Percentiles rank a stretch among this genome's conserved stretches.
These are phyloP conservation scores for Pyrenochaeta sp. DNA, from an alignment of 2,329 filamentous ascomycete genomes.

Conservation along the genomic window DNA sequence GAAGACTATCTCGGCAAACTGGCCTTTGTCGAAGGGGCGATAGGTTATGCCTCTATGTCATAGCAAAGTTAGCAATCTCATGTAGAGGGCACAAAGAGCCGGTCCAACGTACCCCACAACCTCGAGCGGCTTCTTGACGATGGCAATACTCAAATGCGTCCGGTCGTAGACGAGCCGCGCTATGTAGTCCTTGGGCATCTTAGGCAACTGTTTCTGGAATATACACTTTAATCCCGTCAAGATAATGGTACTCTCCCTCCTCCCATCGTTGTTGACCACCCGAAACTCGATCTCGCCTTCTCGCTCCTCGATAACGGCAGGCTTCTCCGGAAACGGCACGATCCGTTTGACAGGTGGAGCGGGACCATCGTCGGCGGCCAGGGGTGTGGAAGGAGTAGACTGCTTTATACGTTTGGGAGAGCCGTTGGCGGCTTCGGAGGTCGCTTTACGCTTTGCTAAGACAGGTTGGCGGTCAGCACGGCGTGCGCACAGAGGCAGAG, in stretches of 20 bases:
- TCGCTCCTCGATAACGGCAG: constrained; percentile 91
- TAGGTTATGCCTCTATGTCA: constrained; percentile 86
- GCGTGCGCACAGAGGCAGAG: constrained; percentile 19
- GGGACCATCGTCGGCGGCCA: constrained; percentile 40
- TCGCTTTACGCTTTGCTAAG: constrained; percentile 75
- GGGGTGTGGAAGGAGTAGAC: constrained; percentile 44
- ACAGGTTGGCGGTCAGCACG: constrained; percentile 22
- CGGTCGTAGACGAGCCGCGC: constrained; percentile 96
- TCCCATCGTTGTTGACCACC: constrained; percentile 95
- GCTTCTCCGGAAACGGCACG: constrained; percentile 92
- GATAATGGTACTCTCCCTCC: constrained; percentile 88
- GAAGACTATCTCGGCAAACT: constrained; percentile 98
- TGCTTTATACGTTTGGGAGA: constrained; percentile 67
- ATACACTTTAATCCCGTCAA: constrained; percentile 96
- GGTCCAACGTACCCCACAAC: constrained; percentile 71
- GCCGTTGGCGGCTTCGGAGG: constrained; percentile 69
- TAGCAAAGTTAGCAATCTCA: background rate
- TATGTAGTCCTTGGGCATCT: constrained; percentile 99
- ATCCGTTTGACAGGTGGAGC: constrained; percentile 63
- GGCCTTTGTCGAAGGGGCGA: constrained; percentile 87
- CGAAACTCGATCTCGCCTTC: constrained; percentile 95
- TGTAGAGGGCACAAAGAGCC: background rate
- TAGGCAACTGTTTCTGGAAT: constrained; percentile 97
- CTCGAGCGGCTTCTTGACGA: constrained; percentile 94
- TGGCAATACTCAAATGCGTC: constrained; percentile 94